These are phyloP conservation scores for Apiospora arundinis DNA, from an alignment of 2,329 filamentous ascomycete genomes.

Conservation along the genomic window DNA sequence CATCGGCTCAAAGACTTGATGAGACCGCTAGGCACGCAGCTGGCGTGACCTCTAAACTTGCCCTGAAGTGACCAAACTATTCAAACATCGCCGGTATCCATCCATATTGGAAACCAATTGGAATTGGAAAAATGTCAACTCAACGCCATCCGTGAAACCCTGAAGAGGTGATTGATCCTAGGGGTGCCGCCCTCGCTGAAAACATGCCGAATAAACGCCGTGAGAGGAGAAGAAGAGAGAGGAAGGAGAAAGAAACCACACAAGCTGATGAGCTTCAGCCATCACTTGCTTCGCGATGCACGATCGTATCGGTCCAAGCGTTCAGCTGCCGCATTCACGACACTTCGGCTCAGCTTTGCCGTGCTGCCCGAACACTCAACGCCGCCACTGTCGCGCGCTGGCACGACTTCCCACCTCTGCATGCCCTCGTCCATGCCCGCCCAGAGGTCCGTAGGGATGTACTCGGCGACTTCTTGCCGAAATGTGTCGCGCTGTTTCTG, in stretches of 20 bases:
- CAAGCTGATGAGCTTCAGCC: background rate
- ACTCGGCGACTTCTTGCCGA: slow-evolving; percentile 82
- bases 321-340: slow-evolving; percentile 37
- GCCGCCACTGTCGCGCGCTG: slow-evolving; percentile 41
- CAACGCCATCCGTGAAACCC: slow-evolving; percentile 13
- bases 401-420: slow-evolving; percentile 56
- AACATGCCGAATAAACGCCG: background rate
- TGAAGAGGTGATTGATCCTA: slow-evolving; percentile 5
- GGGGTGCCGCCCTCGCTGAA: background rate
- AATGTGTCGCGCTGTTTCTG: slow-evolving; percentile 77
- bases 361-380: slow-evolving; percentile 31
- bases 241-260: background rate
- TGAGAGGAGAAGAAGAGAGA: background rate
- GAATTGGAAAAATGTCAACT: background rate
- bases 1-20: background rate
- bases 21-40: slow-evolving; percentile 16
- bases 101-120: background rate
- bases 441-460: slow-evolving; percentile 88
- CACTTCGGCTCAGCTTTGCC: slow-evolving; percentile 38
- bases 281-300: background rate
- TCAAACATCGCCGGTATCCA: background rate
- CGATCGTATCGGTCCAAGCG: slow-evolving; percentile 26
- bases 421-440: slow-evolving; percentile 71
- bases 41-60: slow-evolving; percentile 12
- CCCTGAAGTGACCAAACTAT: slow-evolving; percentile 1